Evolutionary conservation across 768 basidiomycete genomes (phyloP), one percentile per base, ranked within the genome.

Genomic region (Astraeus odoratus): DNA sequence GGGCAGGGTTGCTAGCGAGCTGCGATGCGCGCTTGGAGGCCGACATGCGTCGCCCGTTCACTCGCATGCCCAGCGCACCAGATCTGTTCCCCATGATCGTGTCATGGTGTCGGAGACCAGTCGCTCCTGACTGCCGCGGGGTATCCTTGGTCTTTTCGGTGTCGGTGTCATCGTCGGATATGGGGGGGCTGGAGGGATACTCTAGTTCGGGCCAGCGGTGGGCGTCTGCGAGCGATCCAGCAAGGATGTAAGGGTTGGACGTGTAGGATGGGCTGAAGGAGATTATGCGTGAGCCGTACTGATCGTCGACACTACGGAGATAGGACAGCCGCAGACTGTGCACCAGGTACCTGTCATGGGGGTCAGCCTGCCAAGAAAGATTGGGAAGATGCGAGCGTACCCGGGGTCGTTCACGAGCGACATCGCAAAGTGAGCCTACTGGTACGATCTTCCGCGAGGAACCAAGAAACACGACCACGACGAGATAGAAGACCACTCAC

Each of bases 281-380:
- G 54, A 96, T 82, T 57, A 95, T 72, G 24, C 90, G 78, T 0
- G 81, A 67, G 12, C 86, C 86, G 57, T 93, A 89, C 1, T 84
- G 81, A 57, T 96, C 93, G 46, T 91, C 86, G 31, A 91, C 80
- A 53, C 84, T 80, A 49, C 91, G 85, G n/a, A 97, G 72, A 59
- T 93, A 92, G 10, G 84, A 80, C 22, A 97, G 70, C 5, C 93
- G 83, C 5, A 96, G 71, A 51, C 77, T 80, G 60, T 96, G 94
- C 7, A 94, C 86, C 29, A 95, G 72, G 59, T 82, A 80, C 37
- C 81, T 83, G 44, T 22, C 4, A 23, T 22, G 22, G 19, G 8
- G 2, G 34, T 53, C 37, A 57, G 54, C 15, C 10, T 3, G n/a
- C n/a, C 13, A 27, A 24, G 5, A 2, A 5, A 12, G 30, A 23